Percentiles rank a stretch among this genome's conserved stretches.
Conservation (phyloP, 2,329 filamentous ascomycete species). For the Colletotrichum brevisporum region DNA sequence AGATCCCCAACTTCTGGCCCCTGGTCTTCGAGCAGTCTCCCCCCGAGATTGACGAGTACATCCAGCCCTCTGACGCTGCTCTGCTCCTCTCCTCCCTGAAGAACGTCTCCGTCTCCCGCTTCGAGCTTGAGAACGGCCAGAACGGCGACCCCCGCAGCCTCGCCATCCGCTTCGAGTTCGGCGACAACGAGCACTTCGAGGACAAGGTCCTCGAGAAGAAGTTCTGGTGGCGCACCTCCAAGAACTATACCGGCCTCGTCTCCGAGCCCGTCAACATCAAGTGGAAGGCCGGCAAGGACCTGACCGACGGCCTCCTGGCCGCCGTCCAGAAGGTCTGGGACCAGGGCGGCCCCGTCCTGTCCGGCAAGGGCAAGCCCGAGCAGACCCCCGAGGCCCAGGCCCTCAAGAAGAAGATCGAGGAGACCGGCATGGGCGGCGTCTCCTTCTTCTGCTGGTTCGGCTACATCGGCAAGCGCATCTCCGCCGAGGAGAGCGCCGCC, state of each 20-base stretch:
- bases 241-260: constrained; percentile 82
- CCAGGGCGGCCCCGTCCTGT: constrained; percentile 55
- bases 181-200: constrained; percentile 85
- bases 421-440: constrained; percentile 73
- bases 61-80: constrained; percentile 83
- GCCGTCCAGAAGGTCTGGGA: constrained; percentile 79
- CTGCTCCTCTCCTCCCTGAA: constrained; percentile 79
- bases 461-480: constrained; percentile 79
- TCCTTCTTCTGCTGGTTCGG: constrained; percentile 95
- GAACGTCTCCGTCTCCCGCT: constrained; percentile 80
- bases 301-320: constrained; percentile 84
- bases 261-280: constrained; percentile 90
- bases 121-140: constrained; percentile 75
- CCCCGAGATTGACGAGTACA: constrained; percentile 87
- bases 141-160: constrained; percentile 86
- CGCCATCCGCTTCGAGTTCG: constrained; percentile 83
- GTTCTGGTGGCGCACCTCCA: constrained; percentile 85
- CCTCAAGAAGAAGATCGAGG: constrained; percentile 69
- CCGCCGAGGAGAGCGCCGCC: constrained; percentile 77
- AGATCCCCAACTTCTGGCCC: constrained; percentile 94
- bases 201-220: constrained; percentile 88
- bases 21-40: constrained; percentile 91
- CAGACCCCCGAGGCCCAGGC: constrained; percentile 62
- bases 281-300: constrained; percentile 89
- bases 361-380: constrained; percentile 52